Conservation (phyloP, 129 eudicot genomes). For the Arctium lappa region DNA sequence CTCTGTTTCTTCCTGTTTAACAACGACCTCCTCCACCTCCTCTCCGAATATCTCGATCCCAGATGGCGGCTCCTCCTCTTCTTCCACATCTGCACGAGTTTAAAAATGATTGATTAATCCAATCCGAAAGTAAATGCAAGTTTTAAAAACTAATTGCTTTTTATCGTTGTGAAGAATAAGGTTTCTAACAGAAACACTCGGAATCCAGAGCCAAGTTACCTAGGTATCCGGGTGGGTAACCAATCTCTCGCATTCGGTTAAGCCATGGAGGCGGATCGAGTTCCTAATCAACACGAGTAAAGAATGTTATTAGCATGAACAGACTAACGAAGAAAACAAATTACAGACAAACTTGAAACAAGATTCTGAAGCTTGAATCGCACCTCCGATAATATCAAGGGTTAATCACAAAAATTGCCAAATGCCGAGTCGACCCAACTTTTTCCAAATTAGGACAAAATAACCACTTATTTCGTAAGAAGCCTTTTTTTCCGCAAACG, state of each 20-base stretch:
- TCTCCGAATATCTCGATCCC: constrained; percentile 77
- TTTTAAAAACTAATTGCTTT: background rate
- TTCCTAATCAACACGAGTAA: constrained; percentile 43
- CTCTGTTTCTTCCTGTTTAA: constrained; percentile 50
- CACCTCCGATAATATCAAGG: background rate
- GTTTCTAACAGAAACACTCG: background rate
- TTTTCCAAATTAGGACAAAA: background rate
- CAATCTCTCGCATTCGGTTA: constrained; percentile 92
- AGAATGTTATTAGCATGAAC: background rate
- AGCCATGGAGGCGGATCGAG: constrained; percentile 99
- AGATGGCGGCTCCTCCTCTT: constrained; percentile 69
- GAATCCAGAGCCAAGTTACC: constrained; percentile 39
- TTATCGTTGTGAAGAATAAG: background rate
- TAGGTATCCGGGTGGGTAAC: constrained; percentile 94
- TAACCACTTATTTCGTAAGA: background rate
- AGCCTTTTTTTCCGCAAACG: no score
- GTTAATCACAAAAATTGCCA: background rate
- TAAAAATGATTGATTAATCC: background rate
- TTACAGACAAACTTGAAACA: background rate
- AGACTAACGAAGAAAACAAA: background rate
- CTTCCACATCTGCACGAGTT: constrained; percentile 50
- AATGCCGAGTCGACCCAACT: no score
- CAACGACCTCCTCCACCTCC: constrained; percentile 32
- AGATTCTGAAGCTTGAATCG: background rate
- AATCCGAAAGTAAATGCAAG: background rate